Percentiles rank a stretch among this genome's conserved stretches.
These are phyloP conservation scores for Microsporum ferrugineum DNA, from an alignment of 2,329 filamentous ascomycete species.

Conservation along the genomic window DNA sequence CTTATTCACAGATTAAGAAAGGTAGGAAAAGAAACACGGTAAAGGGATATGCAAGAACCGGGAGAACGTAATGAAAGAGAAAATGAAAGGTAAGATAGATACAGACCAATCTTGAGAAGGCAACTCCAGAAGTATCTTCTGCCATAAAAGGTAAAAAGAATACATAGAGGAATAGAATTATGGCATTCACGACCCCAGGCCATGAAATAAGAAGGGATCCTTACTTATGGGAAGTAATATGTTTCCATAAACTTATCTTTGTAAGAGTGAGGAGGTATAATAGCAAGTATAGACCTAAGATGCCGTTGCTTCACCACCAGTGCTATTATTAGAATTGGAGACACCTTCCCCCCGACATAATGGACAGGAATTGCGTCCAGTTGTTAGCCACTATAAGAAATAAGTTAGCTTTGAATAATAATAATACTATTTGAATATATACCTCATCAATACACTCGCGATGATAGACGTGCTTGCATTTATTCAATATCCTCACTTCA, in stretches of 20 bases:
- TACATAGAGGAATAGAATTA: background rate
- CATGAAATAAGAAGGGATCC: background rate
- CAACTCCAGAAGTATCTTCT: background rate
- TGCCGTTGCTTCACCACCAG: background rate
- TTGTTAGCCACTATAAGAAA: constrained; percentile 50
- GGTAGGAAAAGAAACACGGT: background rate
- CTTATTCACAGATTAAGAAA: constrained; percentile 1
- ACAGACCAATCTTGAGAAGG: background rate
- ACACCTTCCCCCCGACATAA: constrained; percentile 50
- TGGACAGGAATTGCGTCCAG: constrained; percentile 53
- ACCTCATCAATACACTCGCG: constrained; percentile 60
- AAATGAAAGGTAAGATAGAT: background rate
- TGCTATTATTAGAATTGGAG: constrained; percentile 29
- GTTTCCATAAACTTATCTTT: background rate
- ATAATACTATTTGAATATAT: constrained; percentile 20
- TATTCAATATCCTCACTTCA: constrained; percentile 48
- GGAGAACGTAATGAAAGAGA: background rate
- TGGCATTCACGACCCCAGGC: background rate
- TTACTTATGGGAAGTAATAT: background rate
- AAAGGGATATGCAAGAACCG: background rate
- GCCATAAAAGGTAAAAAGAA: background rate
- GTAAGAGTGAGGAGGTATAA: background rate
- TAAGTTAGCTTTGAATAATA: background rate
- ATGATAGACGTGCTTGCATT: constrained; percentile 57
- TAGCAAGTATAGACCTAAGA: background rate